Base-by-base conservation (phyloP, 176 grass and related monocot species). In the Eragrostis curvula region DNA sequence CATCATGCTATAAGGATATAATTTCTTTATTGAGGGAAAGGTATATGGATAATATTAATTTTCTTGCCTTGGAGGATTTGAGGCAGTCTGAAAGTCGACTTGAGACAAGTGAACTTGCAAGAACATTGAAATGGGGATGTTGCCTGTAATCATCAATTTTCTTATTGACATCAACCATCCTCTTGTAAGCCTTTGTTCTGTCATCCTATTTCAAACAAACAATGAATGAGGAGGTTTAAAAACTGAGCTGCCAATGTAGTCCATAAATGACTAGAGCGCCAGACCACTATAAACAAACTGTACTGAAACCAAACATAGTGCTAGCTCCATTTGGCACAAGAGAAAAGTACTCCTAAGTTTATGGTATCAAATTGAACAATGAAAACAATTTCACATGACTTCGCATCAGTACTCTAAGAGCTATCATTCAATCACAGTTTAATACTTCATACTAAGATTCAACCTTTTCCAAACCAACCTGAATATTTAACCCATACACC, bases 141-240 rank as follows among this genome's bases (percentile, higher is more conserved):
- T 94, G 90, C 8, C 92, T 78, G 66, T 85, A 94, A 21, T 91
- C 90, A 67, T 92, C 95, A 83, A 97, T 87, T 87, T 80, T 97
- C 83, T 30, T 90, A 78, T 80, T 85, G 45, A 85, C 73, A 75
- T 98, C 96, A 89, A 88, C 79, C 68, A 94, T 86, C 86, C 79
- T 93, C 90, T 78, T 98, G 61, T 98, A 98, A 67, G 84, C 78
- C 77, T 86, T 98, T 61, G 96, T 98, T 50, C 90, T 81, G 70
- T 92, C 88, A 84, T 98, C 96, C 96, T 95, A 49, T 61, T 78
- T 73, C 52, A 85, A 81, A 59, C 67, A 88, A 75, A 57, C 71
- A 86, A 95, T 72, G n/a, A 83, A 47, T 58, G 20, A 59, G 16
- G 57, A 23, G 66, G 49, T 69, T 79, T 36, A 80, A 48, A 49